Evolutionary conservation across 2,329 filamentous ascomycete genomes (phyloP).

Genomic region (Cryphonectria parasitica): DNA sequence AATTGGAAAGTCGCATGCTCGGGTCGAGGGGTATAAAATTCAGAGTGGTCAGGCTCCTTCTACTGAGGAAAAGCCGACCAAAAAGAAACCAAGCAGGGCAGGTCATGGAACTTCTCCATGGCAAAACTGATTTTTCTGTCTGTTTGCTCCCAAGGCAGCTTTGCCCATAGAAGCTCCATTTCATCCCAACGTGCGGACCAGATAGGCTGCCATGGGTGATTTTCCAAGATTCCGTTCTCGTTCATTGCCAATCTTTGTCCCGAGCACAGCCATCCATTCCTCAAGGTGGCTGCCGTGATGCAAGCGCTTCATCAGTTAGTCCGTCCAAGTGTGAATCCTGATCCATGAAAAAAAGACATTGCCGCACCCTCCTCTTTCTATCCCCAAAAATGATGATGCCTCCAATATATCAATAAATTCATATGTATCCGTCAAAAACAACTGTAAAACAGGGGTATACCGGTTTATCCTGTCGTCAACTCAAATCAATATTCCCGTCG

Average conservation of each 20-base stretch:
- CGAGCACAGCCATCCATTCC: not conserved
- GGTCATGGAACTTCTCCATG: not conserved
- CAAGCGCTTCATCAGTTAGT: not conserved
- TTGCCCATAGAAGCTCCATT: not conserved
- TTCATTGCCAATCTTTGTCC: not conserved
- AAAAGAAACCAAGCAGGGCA: not conserved
- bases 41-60: not conserved
- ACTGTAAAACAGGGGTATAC: not conserved
- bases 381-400: not conserved
- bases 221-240: not conserved
- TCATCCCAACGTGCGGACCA: not conserved
- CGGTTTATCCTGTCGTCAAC: not conserved
- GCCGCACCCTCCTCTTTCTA: not conserved
- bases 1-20: not conserved
- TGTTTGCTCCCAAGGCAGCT: not conserved
- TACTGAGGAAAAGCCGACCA: not conserved
- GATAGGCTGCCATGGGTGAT: not conserved
- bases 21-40: not conserved
- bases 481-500: not conserved
- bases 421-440: not conserved
- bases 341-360: not conserved
- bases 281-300: not conserved
- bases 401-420: not conserved
- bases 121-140: conserved; percentile 8
- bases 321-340: not conserved